Conservation (phyloP, 192 early-diverging fungal genomes). For the Coemansia sp. region DNA sequence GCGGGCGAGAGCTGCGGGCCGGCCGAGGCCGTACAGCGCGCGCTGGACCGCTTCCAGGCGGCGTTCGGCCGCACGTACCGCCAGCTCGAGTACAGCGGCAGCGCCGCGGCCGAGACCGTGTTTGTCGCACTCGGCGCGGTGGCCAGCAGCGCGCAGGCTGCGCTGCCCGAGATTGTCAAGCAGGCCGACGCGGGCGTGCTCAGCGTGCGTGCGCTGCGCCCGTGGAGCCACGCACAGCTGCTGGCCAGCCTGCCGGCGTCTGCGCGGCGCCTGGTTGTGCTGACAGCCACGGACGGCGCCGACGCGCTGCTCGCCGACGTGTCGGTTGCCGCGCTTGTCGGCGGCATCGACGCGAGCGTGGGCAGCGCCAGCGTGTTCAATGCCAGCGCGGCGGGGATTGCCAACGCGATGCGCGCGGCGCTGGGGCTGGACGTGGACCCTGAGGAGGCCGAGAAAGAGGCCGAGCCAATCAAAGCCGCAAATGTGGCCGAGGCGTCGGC, state of each 20-base stretch:
- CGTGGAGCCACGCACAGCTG: constrained; percentile 79
- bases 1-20: not conserved
- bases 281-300: constrained; percentile 59
- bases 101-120: constrained; percentile 67
- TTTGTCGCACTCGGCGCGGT: constrained; percentile 75
- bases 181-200: constrained; percentile 65
- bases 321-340: constrained; percentile 60
- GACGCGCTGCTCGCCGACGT: constrained; percentile 76
- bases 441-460: not conserved
- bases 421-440: constrained; percentile 18
- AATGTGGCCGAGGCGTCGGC: not conserved
- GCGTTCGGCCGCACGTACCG: constrained; percentile 63
- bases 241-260: constrained; percentile 64
- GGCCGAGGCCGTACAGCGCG: constrained; percentile 23
- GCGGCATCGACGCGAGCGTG: constrained; percentile 18
- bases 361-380: constrained; percentile 16
- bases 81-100: constrained; percentile 82
- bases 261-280: constrained; percentile 67
- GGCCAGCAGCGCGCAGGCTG: constrained; percentile 50
- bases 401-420: constrained; percentile 4
- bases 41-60: constrained; percentile 40
- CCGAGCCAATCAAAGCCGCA: not conserved
- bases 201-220: constrained; percentile 75
- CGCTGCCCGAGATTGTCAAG: constrained; percentile 50
- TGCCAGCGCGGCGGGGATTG: not conserved